A percentile compares a stretch with the other conserved stretches of the same genome.
These are phyloP conservation scores for Colletotrichum orbiculare DNA, from an alignment of 2,329 filamentous ascomycete genomes.

Conservation along the genomic window DNA sequence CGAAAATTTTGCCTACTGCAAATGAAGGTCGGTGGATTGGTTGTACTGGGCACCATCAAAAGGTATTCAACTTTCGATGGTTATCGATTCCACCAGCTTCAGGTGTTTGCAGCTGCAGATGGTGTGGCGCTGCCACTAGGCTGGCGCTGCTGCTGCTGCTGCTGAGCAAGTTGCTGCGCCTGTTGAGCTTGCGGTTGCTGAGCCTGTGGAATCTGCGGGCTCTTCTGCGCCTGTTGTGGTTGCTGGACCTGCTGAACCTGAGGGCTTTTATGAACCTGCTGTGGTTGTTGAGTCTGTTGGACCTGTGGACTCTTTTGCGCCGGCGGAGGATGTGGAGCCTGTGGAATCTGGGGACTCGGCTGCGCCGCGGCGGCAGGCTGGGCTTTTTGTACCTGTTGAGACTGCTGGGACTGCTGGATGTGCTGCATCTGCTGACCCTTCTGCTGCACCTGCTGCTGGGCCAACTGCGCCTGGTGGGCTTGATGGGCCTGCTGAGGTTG, in stretches of 20 bases:
- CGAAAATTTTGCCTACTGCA: neutral
- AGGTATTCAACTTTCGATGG: neutral
- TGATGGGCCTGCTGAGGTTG: conserved; percentile 44
- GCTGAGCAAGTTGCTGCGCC: conserved; percentile 42
- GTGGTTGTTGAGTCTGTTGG: conserved; percentile 38
- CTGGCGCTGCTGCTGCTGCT: conserved; percentile 44
- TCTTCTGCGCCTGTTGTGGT: conserved; percentile 44
- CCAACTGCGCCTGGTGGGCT: conserved; percentile 32
- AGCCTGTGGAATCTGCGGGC: conserved; percentile 38
- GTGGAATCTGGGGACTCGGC: conserved; percentile 40
- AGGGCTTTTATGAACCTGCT: conserved; percentile 26
- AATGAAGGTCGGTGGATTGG: neutral
- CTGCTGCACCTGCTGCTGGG: conserved; percentile 39
- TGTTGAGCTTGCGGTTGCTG: conserved; percentile 39
- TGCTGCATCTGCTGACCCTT: conserved; percentile 44
- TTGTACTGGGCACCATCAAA: neutral
- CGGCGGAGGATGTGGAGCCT: conserved; percentile 22
- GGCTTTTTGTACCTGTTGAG: conserved; percentile 38
- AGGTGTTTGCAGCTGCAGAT: conserved; percentile 38
- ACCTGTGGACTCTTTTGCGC: too few relatives aligned
- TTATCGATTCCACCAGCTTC: neutral
- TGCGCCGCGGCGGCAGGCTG: neutral
- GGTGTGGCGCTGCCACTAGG: conserved; percentile 54
- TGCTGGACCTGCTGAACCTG: conserved; percentile 40
- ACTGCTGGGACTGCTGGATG: conserved; percentile 38